Conservation (phyloP, 169 alveolate genomes). For the Plasmodium falciparum region DNA sequence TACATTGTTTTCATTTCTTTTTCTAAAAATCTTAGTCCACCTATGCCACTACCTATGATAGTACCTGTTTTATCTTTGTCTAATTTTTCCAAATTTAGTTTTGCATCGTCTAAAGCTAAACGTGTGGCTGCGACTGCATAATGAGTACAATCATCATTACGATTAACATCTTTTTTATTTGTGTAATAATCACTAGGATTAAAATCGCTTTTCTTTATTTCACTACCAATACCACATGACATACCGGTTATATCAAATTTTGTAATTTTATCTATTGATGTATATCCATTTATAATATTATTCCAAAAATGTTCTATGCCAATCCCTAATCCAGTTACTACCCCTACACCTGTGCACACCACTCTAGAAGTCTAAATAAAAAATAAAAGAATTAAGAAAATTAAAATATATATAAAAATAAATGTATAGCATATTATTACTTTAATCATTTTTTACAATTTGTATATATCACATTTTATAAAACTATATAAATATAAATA, state of each 20-base stretch:
- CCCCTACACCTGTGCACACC: slow-evolving; percentile 84
- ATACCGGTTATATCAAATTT: slow-evolving; percentile 81
- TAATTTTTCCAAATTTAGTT: slow-evolving; percentile 48
- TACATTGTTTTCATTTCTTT: slow-evolving; percentile 77
- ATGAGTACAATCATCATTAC: slow-evolving; percentile 83
- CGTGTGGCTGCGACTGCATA: slow-evolving; percentile 85
- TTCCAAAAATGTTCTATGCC: slow-evolving; percentile 82
- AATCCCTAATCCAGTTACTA: slow-evolving; percentile 81
- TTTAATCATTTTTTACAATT: no score
- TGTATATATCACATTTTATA: not conserved
- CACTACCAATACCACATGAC: slow-evolving; percentile 84
- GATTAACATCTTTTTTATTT: slow-evolving; percentile 79
- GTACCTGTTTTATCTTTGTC: slow-evolving; percentile 80
- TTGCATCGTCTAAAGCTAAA: slow-evolving; percentile 83
- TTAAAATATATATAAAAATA: no score
- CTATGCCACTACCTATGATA: slow-evolving; percentile 84
- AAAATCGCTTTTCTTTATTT: slow-evolving; percentile 64
- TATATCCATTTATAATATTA: slow-evolving; percentile 78
- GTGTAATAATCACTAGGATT: slow-evolving; percentile 79
- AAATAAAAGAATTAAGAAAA: not conserved
- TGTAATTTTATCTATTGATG: slow-evolving; percentile 77
- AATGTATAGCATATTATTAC: no score
- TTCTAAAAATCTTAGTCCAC: slow-evolving; percentile 79
- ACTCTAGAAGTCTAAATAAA: slow-evolving; percentile 77
- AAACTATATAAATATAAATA: slow-evolving; percentile 11